These are phyloP conservation scores for Hibiscus trionum DNA, from an alignment of 345 rosid genomes.

Conservation along the genomic window DNA sequence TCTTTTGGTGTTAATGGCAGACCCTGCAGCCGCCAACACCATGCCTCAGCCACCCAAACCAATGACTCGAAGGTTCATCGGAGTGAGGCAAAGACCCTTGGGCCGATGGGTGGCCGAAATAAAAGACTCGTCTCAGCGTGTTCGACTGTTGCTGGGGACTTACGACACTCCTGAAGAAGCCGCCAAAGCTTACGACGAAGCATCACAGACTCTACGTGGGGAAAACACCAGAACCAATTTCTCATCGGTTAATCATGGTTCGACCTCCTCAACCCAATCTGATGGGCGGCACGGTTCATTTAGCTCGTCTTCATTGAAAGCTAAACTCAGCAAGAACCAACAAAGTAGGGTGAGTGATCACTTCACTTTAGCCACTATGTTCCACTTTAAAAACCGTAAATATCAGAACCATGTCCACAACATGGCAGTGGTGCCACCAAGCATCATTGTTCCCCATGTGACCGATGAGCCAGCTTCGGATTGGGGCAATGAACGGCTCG, in stretches of 20 bases:
- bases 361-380: constrained; percentile 7
- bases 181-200: constrained; percentile 32
- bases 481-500: constrained; percentile 44
- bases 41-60: constrained; percentile 11
- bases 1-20: constrained; percentile 24
- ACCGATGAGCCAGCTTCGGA: constrained; percentile 8
- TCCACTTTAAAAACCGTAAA: constrained; percentile 36
- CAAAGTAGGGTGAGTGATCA: no score
- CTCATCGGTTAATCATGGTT: no score
- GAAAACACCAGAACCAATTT: constrained; percentile 51
- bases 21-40: constrained; percentile 6
- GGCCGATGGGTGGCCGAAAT: constrained; percentile 77
- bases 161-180: constrained; percentile 67
- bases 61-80: constrained; percentile 40
- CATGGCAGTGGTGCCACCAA: constrained; percentile 57
- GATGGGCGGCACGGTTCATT: no score
- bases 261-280: no score
- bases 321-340: no score
- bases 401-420: constrained; percentile 28
- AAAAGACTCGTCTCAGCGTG: constrained; percentile 62
- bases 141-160: constrained; percentile 60
- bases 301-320: no score
- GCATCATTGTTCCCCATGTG: constrained; percentile 44
- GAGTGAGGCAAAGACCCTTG: constrained; percentile 58
- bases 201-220: constrained; percentile 55